Evolutionary conservation across 1,139 yeast genomes (phyloP), one percentile per base, ranked within the genome.

Genomic region (Yamadazyma songkhlaensis): DNA sequence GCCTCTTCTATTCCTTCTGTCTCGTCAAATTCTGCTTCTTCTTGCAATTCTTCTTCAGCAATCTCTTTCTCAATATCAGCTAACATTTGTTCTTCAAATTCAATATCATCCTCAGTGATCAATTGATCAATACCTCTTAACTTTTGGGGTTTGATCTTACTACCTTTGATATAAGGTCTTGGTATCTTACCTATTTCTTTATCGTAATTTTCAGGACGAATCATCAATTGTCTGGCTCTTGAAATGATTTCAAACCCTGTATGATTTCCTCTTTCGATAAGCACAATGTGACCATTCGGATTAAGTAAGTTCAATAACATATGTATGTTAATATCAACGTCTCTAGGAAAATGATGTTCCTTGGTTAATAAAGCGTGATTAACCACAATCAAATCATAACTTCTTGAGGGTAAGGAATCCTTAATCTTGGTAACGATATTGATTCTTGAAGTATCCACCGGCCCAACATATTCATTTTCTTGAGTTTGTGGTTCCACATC

Each of bases 211-310:
- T 87, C 95, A 0, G 97, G 96, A 46, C 97, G 75, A 15, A 92
- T 66, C 79, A 89, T 79, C 8, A 87, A 60, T 58, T 92, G 96
- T 51, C 98, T 73, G 1, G 97, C 97, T 40, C 96, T 72, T 0
- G 96, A 95, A 43, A 89, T 74, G 5, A 81, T 73, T 59, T 92
- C 97, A 54, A 88, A 88, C 0, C 97, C 97, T 26, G 81, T 59
- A 0, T 97, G 87, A 40, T 85, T 87, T 2, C 98, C 98, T 47
- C 97, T 72, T 62, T 92, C 97, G 3, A 90, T 65, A 6, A 92
- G 59, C 1, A 88, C 80, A 13, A 90, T 60, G 42, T 82, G 81
- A 0, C 97, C 98, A 10, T 78, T 78, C 0, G 96, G 96, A 9
- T 78, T 73, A 32, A 89, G 62, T 22, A 85, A 61, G 13, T 72